Base-by-base conservation (phyloP, 495 filamentous ascomycete species). In the Cercophora sp. region DNA sequence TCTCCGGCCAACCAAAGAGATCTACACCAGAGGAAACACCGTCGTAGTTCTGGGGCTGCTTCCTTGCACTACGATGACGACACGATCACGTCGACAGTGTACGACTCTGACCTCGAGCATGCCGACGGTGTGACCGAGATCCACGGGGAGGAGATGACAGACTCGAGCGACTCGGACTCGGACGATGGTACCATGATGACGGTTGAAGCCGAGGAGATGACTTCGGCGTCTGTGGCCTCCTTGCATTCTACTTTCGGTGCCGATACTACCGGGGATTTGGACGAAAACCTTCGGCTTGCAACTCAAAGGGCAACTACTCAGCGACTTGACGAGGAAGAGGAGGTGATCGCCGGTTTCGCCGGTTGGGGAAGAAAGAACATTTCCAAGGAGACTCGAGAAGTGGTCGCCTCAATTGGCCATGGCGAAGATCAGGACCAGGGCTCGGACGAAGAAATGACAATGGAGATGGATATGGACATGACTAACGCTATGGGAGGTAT, bases 131-230 rank as follows among this genome's bases (percentile, higher is more conserved):
- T 78, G 10, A 69, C 74, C 3, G 81, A 83, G 41, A 59, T 74
- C 16, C 65, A 75, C 16, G 81, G 79, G 40, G 78, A 76, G 13
- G 76, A 80, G 44, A 78, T 78, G 49, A 73, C 69, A 4, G 72
- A 68, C 51, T 79, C 76, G 8, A 74, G 72, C 40, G 74, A 82
- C 57, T 76, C 75, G 1, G 86, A 86, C 34, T 85, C 85, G 45
- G 84, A 76, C 8, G 84, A 88, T 58, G 87, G 80, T 34, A 89
- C 87, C 23, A 79, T 83, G 43, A 88, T 89, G 82, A 88, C 85
- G 23, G 67, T 89, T 46, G 80, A 81, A 52, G 73, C 70, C 8
- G 81, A 86, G 48, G 87, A 89, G 55, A 78, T 85, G 57, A 91
- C 89, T 1, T 81, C 75, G 36, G 79, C 79, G 20, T 87, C 86